Conservation (phyloP, 805 yeast species). For the Crinitomyces ghanaensis region DNA sequence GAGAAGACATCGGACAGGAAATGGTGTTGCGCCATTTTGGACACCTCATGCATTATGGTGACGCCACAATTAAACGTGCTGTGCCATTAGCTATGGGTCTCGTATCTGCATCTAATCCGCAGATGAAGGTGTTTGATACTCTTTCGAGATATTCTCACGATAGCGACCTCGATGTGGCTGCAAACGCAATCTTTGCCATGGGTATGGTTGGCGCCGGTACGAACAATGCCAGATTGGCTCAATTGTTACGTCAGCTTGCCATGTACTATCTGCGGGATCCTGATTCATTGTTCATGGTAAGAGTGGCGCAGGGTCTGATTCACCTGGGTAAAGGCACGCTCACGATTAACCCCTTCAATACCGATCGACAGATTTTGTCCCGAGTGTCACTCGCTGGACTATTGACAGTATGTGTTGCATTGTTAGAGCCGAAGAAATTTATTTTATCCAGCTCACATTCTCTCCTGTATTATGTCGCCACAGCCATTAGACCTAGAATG, state of each 20-base stretch:
- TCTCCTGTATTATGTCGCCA: slow-evolving; percentile 71
- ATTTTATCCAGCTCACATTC: slow-evolving; percentile 66
- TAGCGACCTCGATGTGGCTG: slow-evolving; percentile 85
- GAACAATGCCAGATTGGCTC: slow-evolving; percentile 95
- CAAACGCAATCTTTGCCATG: slow-evolving; percentile 92
- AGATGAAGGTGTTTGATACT: slow-evolving; percentile 94
- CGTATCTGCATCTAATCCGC: slow-evolving; percentile 85
- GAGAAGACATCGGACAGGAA: slow-evolving; percentile 95
- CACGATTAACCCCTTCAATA: slow-evolving; percentile 78
- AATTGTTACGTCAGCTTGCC: slow-evolving; percentile 87
- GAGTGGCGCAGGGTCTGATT: slow-evolving; percentile 89
- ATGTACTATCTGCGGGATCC: slow-evolving; percentile 84
- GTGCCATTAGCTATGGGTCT: slow-evolving; percentile 98
- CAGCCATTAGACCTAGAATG: slow-evolving; percentile 88
- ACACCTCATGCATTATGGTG: slow-evolving; percentile 96
- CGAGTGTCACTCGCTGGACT: slow-evolving; percentile 85
- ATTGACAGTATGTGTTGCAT: slow-evolving; percentile 69
- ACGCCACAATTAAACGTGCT: slow-evolving; percentile 77
- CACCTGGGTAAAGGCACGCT: slow-evolving; percentile 95
- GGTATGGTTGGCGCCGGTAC: slow-evolving; percentile 99
- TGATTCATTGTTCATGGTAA: slow-evolving; percentile 81
- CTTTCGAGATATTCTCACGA: slow-evolving; percentile 95
- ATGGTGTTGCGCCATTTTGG: slow-evolving; percentile 96
- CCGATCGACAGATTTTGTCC: slow-evolving; percentile 76
- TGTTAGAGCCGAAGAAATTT: slow-evolving; percentile 77